Evolutionary conservation across 768 basidiomycete genomes (phyloP).

Genomic region (Mycena amicta): DNA sequence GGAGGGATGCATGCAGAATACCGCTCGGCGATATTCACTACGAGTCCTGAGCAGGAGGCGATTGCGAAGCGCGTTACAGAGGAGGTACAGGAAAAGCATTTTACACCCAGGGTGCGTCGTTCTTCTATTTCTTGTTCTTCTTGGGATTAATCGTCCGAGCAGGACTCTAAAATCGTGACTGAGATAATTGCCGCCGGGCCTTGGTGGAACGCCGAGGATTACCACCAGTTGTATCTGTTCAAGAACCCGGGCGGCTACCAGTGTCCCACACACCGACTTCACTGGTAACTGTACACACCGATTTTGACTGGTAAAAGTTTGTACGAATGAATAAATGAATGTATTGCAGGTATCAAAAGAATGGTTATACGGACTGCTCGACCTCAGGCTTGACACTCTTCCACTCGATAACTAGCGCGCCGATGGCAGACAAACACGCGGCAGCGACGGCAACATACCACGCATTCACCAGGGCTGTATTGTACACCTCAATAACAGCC

Average conservation of each 20-base stretch:
- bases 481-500: conserved; percentile 5
- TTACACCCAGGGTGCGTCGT: conserved; percentile 44
- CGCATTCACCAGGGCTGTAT: not conserved
- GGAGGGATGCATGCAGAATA: no score
- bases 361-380: not conserved
- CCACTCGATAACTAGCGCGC: not conserved
- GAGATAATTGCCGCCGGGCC: conserved; percentile 53
- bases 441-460: not conserved
- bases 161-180: conserved; percentile 59
- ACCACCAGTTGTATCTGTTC: conserved; percentile 65
- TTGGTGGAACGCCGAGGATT: conserved; percentile 68
- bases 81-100: conserved; percentile 72
- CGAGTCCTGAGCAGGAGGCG: conserved; percentile 57
- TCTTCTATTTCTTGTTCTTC: not conserved
- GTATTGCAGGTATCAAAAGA: no score
- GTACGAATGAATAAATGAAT: no score
- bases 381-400: not conserved
- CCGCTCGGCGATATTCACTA: conserved; percentile 75
- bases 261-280: conserved; percentile 69
- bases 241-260: conserved; percentile 76
- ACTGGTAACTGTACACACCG: no score
- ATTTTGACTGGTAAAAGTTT: no score
- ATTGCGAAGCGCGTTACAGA: conserved; percentile 64
- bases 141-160: not conserved
- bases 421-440: not conserved